These are phyloP conservation scores for Cercophora newfieldiana DNA, from an alignment of 495 filamentous ascomycete genomes.

Conservation along the genomic window DNA sequence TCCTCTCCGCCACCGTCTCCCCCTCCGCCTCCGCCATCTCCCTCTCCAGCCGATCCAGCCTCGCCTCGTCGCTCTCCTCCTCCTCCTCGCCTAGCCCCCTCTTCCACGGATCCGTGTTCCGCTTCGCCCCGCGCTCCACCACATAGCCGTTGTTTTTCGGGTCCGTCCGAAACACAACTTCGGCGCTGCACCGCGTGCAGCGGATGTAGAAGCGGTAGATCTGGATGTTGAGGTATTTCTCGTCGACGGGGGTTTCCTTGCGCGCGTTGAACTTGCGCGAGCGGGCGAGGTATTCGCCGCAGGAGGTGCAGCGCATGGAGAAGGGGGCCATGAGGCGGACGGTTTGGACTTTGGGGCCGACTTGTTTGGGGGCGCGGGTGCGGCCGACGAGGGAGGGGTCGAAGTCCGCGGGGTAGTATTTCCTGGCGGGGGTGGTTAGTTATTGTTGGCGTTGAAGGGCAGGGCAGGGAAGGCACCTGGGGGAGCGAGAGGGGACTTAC, in stretches of 20 bases:
- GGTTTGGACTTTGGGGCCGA: conserved; percentile 78
- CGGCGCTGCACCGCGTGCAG: conserved; percentile 83
- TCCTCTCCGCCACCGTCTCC: conserved; percentile 63
- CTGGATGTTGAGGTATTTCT: conserved; percentile 84
- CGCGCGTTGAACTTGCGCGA: conserved; percentile 96
- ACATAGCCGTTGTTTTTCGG: conserved; percentile 93
- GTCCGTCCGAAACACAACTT: conserved; percentile 95
- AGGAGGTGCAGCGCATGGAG: conserved; percentile 83
- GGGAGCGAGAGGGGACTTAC: neutral
- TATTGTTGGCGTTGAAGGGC: no score
- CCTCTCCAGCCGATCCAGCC: conserved; percentile 77
- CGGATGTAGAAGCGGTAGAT: conserved; percentile 95
- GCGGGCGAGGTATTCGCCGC: conserved; percentile 96
- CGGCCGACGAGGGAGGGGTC: conserved; percentile 81
- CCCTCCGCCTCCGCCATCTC: conserved; percentile 65
- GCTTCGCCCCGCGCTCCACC: conserved; percentile 68
- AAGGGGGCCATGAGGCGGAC: conserved; percentile 99
- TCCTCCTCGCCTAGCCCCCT: conserved; percentile 54
- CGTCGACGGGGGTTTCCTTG: conserved; percentile 83
- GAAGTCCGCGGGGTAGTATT: conserved; percentile 96
- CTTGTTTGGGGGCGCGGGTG: conserved; percentile 62
- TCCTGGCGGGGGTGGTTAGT: conserved; percentile 30
- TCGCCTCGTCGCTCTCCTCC: conserved; percentile 80
- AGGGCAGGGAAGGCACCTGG: neutral
- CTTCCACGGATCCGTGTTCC: conserved; percentile 93